Evolutionary conservation across 139 green algal species (phyloP), one percentile per base, ranked within the genome.

Genomic region (Chlamydomonas eustigma): DNA sequence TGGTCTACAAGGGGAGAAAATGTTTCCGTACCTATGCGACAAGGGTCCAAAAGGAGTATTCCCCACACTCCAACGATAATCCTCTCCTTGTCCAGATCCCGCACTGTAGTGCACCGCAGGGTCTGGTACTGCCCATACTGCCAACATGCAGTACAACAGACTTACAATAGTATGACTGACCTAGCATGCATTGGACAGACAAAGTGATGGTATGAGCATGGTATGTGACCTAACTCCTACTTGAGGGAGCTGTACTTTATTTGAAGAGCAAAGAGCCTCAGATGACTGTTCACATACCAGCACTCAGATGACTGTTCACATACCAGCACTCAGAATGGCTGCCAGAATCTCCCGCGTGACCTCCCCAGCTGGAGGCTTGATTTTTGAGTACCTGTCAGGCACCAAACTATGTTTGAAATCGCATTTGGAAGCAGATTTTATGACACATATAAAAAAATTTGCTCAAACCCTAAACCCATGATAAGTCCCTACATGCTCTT

Each of bases 31-130:
- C 52, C 18, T 68, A 34, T 72, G 65, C 12, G 33, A 50, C 34
- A 72, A 34, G 8, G 65, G 65, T 4, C 65, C 28, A 72, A 72
- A 72, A 6, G 65, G 65, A 18, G 65, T 72, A 34, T 72, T 72
- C 33, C 65, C 65, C 28, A 72, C 65, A 72, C 33, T 50, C 65
- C 65, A 72, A 6, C 65, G 65, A 22, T 72, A 72, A 34, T 72
- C 65, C 34, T 72, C 28, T 18, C 65, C 65, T 24, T 72, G 8
- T n/a, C 65, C 65, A 38, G 65, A 32, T 37, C 58, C 65, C 32
- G 18, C 65, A 24, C 65, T 72, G 65, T 68, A 68, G 65, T 72
- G 44, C 8, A 44, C 34, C 3, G 65, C 24, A 12, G 65, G 39
- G 65, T 72, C 65, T 38, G 65, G 65, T 3, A 72, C 65, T 6